A percentile compares a stretch with the other conserved stretches of the same genome.
Evolutionary conservation across 768 basidiomycete species (phyloP).

Genomic region (Russula ochroleuca): DNA sequence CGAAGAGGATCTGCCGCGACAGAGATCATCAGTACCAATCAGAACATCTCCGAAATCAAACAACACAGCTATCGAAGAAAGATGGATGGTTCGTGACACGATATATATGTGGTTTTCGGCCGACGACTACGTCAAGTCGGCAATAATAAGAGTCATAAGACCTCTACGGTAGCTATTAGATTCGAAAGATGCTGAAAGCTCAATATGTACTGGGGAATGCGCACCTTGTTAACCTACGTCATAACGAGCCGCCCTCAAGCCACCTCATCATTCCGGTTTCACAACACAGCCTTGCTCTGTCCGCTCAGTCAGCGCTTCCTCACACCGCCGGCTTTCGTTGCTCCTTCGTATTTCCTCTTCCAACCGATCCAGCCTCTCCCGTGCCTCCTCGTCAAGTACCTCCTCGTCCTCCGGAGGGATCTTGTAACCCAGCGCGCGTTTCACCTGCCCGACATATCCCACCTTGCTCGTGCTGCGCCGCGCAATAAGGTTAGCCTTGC

Average conservation of each 20-base stretch:
- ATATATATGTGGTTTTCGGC: background rate
- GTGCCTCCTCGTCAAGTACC: conserved; percentile 31
- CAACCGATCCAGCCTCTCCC: conserved; percentile 31
- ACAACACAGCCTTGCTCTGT: too few species aligned
- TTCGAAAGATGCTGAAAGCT: background rate
- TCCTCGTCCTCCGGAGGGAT: conserved; percentile 37
- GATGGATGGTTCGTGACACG: background rate
- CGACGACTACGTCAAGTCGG: background rate
- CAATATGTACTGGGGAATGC: too few species aligned
- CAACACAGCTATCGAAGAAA: background rate
- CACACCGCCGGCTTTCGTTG: conserved; percentile 30
- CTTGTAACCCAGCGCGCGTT: conserved; percentile 51
- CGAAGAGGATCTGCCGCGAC: conserved; percentile 56
- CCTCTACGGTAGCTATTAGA: background rate
- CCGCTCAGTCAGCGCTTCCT: background rate
- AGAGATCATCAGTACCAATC: conserved; percentile 3
- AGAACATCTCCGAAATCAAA: background rate
- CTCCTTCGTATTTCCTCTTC: conserved; percentile 33
- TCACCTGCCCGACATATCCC: conserved; percentile 67
- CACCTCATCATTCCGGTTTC: too few species aligned
- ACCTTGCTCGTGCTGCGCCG: conserved; percentile 54
- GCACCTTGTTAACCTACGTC: too few species aligned
- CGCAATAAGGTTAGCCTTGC: conserved; percentile 47
- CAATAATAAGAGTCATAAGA: too few species aligned
- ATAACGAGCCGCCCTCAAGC: too few species aligned